Percentiles rank a stretch among this genome's conserved stretches.
These are phyloP conservation scores for Candida lessepsii DNA, from an alignment of 805 yeast genomes.

Conservation along the genomic window DNA sequence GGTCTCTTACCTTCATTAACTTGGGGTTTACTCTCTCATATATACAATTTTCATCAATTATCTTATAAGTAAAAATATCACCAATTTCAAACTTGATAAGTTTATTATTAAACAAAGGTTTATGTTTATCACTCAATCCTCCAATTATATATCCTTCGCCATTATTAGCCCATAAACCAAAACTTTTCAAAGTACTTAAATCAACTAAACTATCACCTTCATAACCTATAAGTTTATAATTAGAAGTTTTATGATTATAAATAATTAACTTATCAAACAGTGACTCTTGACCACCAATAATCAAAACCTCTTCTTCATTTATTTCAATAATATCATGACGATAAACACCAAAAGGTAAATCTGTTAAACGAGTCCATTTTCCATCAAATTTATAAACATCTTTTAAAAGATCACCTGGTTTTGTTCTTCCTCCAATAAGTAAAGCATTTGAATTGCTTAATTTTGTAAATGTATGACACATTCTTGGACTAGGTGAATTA, in stretches of 20 bases:
- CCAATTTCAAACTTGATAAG: constrained; percentile 35
- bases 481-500: constrained; percentile 39
- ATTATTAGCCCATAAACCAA: constrained; percentile 33
- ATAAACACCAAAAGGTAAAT: constrained; percentile 46
- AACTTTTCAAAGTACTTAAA: constrained; percentile 29
- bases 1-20: constrained; percentile 21
- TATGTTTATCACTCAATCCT: constrained; percentile 34
- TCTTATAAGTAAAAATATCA: constrained; percentile 16
- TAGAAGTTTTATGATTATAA: constrained; percentile 17
- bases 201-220: too few relatives aligned
- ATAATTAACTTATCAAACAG: constrained; percentile 16
- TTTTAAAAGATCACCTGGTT: constrained; percentile 49
- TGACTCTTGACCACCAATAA: constrained; percentile 50
- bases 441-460: constrained; percentile 27
- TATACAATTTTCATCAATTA: constrained; percentile 28
- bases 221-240: constrained; percentile 15
- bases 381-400: constrained; percentile 28
- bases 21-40: constrained; percentile 28
- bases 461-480: constrained; percentile 55
- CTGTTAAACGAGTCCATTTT: constrained; percentile 40
- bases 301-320: constrained; percentile 30
- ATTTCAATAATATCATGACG: constrained; percentile 47
- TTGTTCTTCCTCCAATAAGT: constrained; percentile 65
- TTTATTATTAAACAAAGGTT: constrained; percentile 30
- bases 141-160: constrained; percentile 46